Percentiles rank a stretch among this genome's conserved stretches.
phyloP scores from a whole-genome alignment of 2,329 filamentous ascomycete species.

The Cryoendolithus antarcticus region DNA sequence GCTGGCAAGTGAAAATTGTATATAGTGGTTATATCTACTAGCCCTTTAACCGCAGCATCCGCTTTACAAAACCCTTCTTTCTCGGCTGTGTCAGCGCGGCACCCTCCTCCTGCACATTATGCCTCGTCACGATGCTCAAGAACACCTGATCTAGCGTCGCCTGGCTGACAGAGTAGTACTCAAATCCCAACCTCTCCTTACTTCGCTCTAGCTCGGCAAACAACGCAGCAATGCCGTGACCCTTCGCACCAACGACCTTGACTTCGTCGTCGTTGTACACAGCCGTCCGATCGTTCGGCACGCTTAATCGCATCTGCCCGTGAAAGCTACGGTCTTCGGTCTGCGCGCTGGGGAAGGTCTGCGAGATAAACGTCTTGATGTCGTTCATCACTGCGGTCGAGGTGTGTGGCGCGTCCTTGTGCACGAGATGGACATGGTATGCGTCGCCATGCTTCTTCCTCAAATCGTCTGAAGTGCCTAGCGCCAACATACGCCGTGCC shows the following conservation, averaged over 20 bases:
- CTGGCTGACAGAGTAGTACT: conserved; percentile 77
- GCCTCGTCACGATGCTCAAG: conserved; percentile 66
- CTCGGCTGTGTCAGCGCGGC: conserved; percentile 8
- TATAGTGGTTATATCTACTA: no score
- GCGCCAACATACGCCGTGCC: conserved; percentile 70
- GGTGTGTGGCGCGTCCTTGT: conserved; percentile 62
- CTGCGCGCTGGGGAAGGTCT: conserved; percentile 49
- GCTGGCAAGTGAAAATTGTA: no score
- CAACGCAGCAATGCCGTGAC: conserved; percentile 49
- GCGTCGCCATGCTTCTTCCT: conserved; percentile 64
- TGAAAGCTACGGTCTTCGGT: conserved; percentile 68
- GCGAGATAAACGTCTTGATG: conserved; percentile 54
- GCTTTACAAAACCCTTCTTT: conserved; percentile 1
- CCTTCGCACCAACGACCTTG: conserved; percentile 7
- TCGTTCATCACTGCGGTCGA: conserved; percentile 52
- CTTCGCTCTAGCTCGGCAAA: conserved; percentile 63
- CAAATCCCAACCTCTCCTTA: conserved; percentile 56
- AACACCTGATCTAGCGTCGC: conserved; percentile 89
- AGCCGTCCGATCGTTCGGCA: conserved; percentile 37
- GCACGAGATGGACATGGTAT: conserved; percentile 71
- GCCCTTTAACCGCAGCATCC: no score
- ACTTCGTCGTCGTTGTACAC: conserved; percentile 8
- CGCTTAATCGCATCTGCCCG: conserved; percentile 75
- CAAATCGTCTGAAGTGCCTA: conserved; percentile 63
- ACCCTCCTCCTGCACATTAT: conserved; percentile 64